A percentile compares a stretch with the other conserved stretches of the same genome.
Evolutionary conservation across 306 rosid species (phyloP).

Genomic region (Hippophae tibetana): DNA sequence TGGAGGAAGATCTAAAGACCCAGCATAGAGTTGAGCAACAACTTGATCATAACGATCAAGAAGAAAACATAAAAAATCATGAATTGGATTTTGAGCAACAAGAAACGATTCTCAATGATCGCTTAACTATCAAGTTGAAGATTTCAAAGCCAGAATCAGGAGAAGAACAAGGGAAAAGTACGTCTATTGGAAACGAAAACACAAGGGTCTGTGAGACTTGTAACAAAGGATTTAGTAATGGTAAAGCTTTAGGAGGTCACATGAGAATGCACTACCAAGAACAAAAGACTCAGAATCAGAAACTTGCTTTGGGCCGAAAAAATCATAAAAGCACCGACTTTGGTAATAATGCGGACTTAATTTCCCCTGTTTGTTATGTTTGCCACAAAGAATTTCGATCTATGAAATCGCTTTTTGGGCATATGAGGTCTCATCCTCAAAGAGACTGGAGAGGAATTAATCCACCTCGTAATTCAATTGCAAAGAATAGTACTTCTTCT

Average conservation of each 20-base stretch:
- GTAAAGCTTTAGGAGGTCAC: conserved; percentile 51
- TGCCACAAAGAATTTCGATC: conserved; percentile 26
- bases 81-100: too few relatives aligned
- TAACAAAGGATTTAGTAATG: conserved; percentile 23
- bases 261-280: conserved; percentile 32
- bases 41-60: too few relatives aligned
- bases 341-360: background rate
- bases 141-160: background rate
- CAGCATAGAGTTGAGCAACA: too few relatives aligned
- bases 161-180: background rate
- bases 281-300: background rate
- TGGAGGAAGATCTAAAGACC: too few relatives aligned
- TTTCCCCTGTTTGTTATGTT: conserved; percentile 7
- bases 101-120: background rate
- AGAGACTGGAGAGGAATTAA: conserved; percentile 30
- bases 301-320: too few relatives aligned
- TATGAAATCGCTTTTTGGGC: conserved; percentile 28
- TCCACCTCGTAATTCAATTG: conserved; percentile 13
- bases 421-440: conserved; percentile 34
- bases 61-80: too few relatives aligned
- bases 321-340: background rate
- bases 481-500: conserved; percentile 6
- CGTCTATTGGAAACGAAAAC: background rate
- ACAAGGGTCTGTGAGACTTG: conserved; percentile 20
- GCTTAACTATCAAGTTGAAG: conserved; percentile 13